Conservation (phyloP, 2,329 filamentous ascomycete species). For the Colletotrichum caudatum region DNA sequence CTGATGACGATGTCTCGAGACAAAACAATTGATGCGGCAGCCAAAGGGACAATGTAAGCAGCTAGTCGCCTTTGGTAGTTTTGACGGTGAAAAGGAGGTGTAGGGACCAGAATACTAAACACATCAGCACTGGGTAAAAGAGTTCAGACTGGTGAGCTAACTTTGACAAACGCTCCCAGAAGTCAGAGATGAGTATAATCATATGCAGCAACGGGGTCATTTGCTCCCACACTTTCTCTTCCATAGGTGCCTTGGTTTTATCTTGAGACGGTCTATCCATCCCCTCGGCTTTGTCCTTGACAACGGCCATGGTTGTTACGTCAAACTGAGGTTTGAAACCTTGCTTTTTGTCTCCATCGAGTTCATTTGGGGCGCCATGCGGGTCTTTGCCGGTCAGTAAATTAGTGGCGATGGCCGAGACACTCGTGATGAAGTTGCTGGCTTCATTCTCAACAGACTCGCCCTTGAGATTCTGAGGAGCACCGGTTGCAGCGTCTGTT, state of each 20-base stretch:
- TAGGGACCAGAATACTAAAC: constrained; percentile 26
- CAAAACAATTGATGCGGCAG: constrained; percentile 47
- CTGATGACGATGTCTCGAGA: constrained; percentile 63
- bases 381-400: constrained; percentile 18
- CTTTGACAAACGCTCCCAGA: constrained; percentile 46
- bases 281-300: constrained; percentile 35
- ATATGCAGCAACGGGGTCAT: constrained; percentile 40
- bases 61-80: constrained; percentile 12
- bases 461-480: constrained; percentile 72
- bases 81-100: constrained; percentile 44
- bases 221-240: constrained; percentile 32
- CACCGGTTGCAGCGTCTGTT: constrained; percentile 70
- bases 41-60: background rate
- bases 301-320: constrained; percentile 29
- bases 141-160: constrained; percentile 22
- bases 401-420: constrained; percentile 56
- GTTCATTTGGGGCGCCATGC: constrained; percentile 7
- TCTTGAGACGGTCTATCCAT: constrained; percentile 37
- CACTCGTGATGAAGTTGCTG: constrained; percentile 68
- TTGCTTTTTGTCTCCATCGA: background rate
- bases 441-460: constrained; percentile 31
- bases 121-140: background rate
- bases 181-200: constrained; percentile 44
- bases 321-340: constrained; percentile 16
- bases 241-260: constrained; percentile 35